A percentile compares a stretch with the other conserved stretches of the same genome.
Evolutionary conservation across 768 basidiomycete genomes (phyloP).

Genomic region (Mycena epipterygia): DNA sequence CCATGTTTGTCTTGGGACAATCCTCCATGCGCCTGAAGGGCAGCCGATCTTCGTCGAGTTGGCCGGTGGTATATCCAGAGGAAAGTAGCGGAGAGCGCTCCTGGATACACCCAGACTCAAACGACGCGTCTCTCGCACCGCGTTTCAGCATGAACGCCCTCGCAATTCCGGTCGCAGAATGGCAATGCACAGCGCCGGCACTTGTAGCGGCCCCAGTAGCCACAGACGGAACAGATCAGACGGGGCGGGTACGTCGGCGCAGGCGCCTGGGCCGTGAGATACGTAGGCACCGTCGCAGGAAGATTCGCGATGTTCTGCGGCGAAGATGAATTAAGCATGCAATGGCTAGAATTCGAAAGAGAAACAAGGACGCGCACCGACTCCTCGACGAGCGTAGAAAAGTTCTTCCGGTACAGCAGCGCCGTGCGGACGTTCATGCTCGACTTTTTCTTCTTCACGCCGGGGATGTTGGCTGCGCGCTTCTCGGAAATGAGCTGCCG

Average conservation of each 20-base stretch:
- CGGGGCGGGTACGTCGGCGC: constrained; percentile 75
- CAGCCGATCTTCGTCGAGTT: too few species aligned
- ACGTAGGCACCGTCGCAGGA: constrained; percentile 69
- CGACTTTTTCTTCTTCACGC: constrained; percentile 69
- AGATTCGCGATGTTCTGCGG: constrained; percentile 70
- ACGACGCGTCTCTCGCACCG: constrained; percentile 83
- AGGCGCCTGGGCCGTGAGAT: constrained; percentile 77
- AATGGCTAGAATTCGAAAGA: neutral
- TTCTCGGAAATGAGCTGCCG: constrained; percentile 37
- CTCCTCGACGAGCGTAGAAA: constrained; percentile 81
- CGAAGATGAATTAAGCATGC: constrained; percentile 4
- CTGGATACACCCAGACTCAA: constrained; percentile 50
- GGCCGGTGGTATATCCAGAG: neutral
- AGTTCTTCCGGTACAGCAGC: constrained; percentile 85
- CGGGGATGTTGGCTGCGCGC: constrained; percentile 31
- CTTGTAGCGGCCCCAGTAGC: constrained; percentile 85
- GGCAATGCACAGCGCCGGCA: constrained; percentile 84
- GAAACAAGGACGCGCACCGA: constrained; percentile 73
- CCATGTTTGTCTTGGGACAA: too few species aligned
- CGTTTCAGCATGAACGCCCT: constrained; percentile 81
- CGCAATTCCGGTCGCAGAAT: constrained; percentile 83
- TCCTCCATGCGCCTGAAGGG: too few species aligned
- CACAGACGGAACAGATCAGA: constrained; percentile 87
- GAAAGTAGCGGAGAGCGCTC: too few species aligned
- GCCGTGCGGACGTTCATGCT: constrained; percentile 86